phyloP scores from a whole-genome alignment of 1,139 yeast species.

The Pichia terricola region DNA sequence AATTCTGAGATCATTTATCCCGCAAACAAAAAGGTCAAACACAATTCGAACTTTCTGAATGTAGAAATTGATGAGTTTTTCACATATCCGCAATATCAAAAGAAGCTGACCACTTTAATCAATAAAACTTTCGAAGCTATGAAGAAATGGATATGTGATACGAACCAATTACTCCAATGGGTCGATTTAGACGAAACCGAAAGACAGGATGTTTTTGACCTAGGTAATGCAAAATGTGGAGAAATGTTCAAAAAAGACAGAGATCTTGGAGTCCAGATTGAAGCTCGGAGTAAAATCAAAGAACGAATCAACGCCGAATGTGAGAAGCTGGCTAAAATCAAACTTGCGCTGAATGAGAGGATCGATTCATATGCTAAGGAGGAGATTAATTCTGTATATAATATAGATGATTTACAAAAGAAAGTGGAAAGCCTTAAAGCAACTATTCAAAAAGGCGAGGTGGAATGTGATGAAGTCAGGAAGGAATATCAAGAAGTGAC shows the following conservation, averaged over 20 bases:
- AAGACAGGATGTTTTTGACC: slow-evolving; percentile 43
- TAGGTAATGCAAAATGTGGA: slow-evolving; percentile 38
- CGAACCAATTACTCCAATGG: slow-evolving; percentile 24
- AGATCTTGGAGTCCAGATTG: slow-evolving; percentile 39
- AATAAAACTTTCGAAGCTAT: slow-evolving; percentile 19
- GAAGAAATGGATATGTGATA: slow-evolving; percentile 24
- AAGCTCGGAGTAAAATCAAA: slow-evolving; percentile 37
- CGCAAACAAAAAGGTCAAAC: neutral
- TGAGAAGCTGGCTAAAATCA: slow-evolving; percentile 1
- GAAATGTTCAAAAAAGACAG: slow-evolving; percentile 37
- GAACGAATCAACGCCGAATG: slow-evolving; percentile 34
- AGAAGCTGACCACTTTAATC: slow-evolving; percentile 15
- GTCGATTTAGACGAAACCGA: slow-evolving; percentile 37
- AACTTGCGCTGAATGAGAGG: slow-evolving; percentile 15
- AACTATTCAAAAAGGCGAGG: slow-evolving; percentile 25
- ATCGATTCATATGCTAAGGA: slow-evolving; percentile 9
- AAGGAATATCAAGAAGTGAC: slow-evolving; percentile 44
- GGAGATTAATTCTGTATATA: slow-evolving; percentile 1
- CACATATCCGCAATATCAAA: slow-evolving; percentile 14
- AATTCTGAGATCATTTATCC: too few relatives aligned
- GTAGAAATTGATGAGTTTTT: too few relatives aligned
- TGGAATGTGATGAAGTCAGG: slow-evolving; percentile 36
- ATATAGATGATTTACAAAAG: slow-evolving; percentile 26
- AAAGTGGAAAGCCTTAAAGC: slow-evolving; percentile 28
- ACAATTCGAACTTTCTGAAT: neutral